These are phyloP conservation scores for Globisporangium solare DNA, from an alignment of 352 stramenopile genomes.

Conservation along the genomic window DNA sequence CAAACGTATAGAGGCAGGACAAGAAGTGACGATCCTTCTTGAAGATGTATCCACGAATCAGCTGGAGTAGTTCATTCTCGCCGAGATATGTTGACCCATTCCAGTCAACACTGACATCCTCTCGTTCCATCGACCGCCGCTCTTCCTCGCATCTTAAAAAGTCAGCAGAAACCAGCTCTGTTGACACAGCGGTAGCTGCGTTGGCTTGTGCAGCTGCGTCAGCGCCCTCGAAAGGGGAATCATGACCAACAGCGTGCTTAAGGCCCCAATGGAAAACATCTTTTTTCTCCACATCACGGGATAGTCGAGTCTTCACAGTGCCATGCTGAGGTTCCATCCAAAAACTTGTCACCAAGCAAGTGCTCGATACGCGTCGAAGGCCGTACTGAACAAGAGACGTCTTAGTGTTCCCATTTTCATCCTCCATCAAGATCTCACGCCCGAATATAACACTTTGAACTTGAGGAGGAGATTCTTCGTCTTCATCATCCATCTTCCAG, in stretches of 20 bases:
- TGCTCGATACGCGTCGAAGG: constrained; percentile 64
- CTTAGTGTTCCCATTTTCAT: constrained; percentile 67
- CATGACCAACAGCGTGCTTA: constrained; percentile 67
- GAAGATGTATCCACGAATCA: constrained; percentile 74
- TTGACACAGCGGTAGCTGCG: constrained; percentile 4
- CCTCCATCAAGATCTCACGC: constrained; percentile 80
- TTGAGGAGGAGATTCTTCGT: constrained; percentile 39
- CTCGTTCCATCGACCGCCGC: constrained; percentile 40
- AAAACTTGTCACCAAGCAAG: constrained; percentile 80
- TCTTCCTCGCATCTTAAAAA: constrained; percentile 24
- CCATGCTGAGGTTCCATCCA: constrained; percentile 88
- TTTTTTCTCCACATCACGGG: constrained; percentile 31
- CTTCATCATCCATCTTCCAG: constrained; percentile 66
- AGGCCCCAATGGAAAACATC: constrained; percentile 68
- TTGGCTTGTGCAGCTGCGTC: not conserved
- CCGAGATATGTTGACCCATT: constrained; percentile 45
- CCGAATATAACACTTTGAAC: constrained; percentile 77
- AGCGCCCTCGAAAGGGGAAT: constrained; percentile 45
- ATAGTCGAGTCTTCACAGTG: constrained; percentile 52
- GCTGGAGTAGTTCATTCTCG: constrained; percentile 64
- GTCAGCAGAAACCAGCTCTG: not conserved
- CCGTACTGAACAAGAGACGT: constrained; percentile 80
- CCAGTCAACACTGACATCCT: constrained; percentile 34
- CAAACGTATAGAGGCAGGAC: constrained; percentile 80
- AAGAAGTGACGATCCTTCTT: constrained; percentile 76